Base-by-base conservation (phyloP, 371 early-diverging fungal species). In the Rhizomucor pusillus region DNA sequence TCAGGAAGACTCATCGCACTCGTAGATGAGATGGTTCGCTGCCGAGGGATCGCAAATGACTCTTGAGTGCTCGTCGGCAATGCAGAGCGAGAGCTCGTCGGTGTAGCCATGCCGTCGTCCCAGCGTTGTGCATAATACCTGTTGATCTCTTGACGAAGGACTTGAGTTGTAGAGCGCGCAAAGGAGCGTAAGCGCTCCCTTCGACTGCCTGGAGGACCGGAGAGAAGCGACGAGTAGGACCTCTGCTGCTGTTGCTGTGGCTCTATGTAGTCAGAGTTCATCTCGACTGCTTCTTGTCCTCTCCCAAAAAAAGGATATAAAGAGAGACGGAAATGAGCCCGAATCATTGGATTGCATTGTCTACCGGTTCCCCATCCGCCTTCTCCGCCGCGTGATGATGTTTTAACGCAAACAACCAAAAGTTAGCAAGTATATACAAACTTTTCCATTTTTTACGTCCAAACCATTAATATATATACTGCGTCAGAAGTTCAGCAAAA, bases 91-190 rank as follows among this genome's bases (percentile, higher is more conserved):
- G 29, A 29, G 7, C 29, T 29, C 7, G 7, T 29, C 29, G 29
- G 29, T 29, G 29, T 29, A 29, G 29, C 29, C 29, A 7, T 41
- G 14, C 23, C 36, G 3, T n/a, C 22, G 35, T 29, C 20, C 5
- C 23, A 29, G 3, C 5, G 7, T 14, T 53, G 25, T 10, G 48
- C 52, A 39, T 65, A 65, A 37, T 60, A 66, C 10, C 60, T 65
- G 46, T 44, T 56, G 40, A 69, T 59, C 44, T 66, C 70, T 60
- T 67, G 63, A n/a, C 56, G 58, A 43, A 69, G 53, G 22, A 52
- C 63, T n/a, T 41, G 37, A 13, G 54, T 52, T 0, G 70, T 66
- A 9, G 63, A 34, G 37, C 55, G 55, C 1, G 63, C 70, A 44
- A 69, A 57, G 1, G 63, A 63, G 5, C 66, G 57, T 16, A 69